phyloP scores from a whole-genome alignment of 192 early-diverging fungal species.

The Coemansia reversa region DNA sequence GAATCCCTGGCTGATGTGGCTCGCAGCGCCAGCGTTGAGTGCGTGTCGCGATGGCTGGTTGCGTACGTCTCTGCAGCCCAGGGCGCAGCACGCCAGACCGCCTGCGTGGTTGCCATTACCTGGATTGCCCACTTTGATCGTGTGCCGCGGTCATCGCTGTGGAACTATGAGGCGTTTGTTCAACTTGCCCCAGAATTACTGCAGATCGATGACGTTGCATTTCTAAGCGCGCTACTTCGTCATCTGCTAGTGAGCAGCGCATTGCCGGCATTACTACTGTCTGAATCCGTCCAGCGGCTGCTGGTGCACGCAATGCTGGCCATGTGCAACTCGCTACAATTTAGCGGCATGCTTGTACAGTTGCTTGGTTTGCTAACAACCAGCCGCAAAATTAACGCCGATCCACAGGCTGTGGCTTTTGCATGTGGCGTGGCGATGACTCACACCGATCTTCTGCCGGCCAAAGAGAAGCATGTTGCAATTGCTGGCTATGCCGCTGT shows the following conservation, averaged over 20 bases:
- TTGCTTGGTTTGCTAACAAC: slow-evolving; percentile 6
- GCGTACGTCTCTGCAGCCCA: not conserved
- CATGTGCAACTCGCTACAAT: slow-evolving; percentile 13
- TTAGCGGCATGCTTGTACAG: slow-evolving; percentile 12
- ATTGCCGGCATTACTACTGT: slow-evolving; percentile 10
- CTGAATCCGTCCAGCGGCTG: slow-evolving; percentile 22
- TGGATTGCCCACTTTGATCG: slow-evolving; percentile 41
- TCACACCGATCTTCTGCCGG: slow-evolving; percentile 18
- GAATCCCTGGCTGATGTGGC: not conserved
- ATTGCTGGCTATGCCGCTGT: slow-evolving; percentile 3
- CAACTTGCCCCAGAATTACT: slow-evolving; percentile 29
- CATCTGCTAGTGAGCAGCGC: slow-evolving; percentile 26
- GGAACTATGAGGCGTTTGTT: slow-evolving; percentile 21
- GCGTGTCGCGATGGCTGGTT: slow-evolving; percentile 34
- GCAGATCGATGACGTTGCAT: slow-evolving; percentile 37
- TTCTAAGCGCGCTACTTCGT: slow-evolving; percentile 33
- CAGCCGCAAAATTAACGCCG: not conserved
- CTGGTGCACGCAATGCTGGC: slow-evolving; percentile 33
- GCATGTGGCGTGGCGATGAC: slow-evolving; percentile 16
- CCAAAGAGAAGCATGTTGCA: not conserved
- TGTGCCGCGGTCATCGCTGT: slow-evolving; percentile 23
- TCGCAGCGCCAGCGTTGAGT: not conserved
- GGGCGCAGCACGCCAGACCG: slow-evolving; percentile 11
- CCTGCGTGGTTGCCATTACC: slow-evolving; percentile 17
- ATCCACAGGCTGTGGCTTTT: slow-evolving; percentile 12